phyloP scores from a whole-genome alignment of 768 basidiomycete genomes.

The Asterophora lycoperdoides region DNA sequence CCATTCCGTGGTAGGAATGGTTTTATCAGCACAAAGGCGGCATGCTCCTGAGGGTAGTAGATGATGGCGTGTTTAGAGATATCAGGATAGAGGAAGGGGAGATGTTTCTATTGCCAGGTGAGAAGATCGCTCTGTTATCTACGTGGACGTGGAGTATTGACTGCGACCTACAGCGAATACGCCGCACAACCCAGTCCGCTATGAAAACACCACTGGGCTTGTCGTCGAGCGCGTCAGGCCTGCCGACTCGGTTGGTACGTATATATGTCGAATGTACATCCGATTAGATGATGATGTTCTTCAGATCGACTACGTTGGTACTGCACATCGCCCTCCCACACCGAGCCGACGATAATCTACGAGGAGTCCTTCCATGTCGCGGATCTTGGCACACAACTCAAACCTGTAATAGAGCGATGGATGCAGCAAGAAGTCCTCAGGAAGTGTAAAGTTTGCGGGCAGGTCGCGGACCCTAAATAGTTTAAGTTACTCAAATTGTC shows the following conservation, averaged over 20 bases:
- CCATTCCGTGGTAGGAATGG: conserved; percentile 65
- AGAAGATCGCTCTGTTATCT: conserved; percentile 13
- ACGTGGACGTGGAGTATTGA: too few relatives aligned
- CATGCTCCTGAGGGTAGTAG: conserved; percentile 86
- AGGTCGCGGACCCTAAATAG: conserved; percentile 40
- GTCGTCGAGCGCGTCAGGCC: conserved; percentile 89
- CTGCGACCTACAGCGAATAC: conserved; percentile 64
- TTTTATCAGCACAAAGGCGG: conserved; percentile 96
- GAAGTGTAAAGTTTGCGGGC: conserved; percentile 69
- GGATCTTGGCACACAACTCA: conserved; percentile 90
- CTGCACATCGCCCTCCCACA: conserved; percentile 60
- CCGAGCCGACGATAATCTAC: conserved; percentile 66
- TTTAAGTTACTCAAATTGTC: conserved; percentile 59
- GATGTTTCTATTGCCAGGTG: conserved; percentile 94
- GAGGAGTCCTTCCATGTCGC: conserved; percentile 85
- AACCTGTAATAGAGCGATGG: conserved; percentile 87
- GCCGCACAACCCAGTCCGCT: conserved; percentile 93
- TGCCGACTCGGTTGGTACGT: conserved; percentile 63
- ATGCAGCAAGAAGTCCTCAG: conserved; percentile 60
- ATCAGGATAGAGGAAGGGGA: conserved; percentile 91
- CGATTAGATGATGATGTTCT: neutral
- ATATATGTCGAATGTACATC: neutral
- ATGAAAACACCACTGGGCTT: conserved; percentile 84
- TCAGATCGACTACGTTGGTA: conserved; percentile 81
- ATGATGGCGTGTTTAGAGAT: conserved; percentile 76